Evolutionary conservation across 495 filamentous ascomycete genomes (phyloP), one percentile per base, ranked within the genome.

Genomic region (Entonaema liquescens): DNA sequence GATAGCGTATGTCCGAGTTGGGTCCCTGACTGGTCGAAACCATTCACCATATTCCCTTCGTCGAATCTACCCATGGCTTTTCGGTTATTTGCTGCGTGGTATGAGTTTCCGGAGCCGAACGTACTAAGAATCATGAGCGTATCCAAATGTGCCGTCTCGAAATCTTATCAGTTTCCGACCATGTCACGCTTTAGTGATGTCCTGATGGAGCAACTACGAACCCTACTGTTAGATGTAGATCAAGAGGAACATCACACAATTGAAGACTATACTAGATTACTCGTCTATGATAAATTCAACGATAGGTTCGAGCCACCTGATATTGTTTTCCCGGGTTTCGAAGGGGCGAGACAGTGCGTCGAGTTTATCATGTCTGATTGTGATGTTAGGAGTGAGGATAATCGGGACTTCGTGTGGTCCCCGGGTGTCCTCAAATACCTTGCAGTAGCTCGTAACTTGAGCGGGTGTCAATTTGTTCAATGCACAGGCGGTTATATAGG

Each of bases 21-120:
- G 68, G 62, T 65, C 25, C 62, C 62, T 26, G 52, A 70, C 26
- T 65, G 62, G 56, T 70, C 67, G 9, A 38, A 40, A 26, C 19
- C 11, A 3, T 21, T 11, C 29, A 5, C n/a, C 13, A n/a, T 7
- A 6, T 19, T 17, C 3, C 11, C 6, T 33, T 9, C 6, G 11
- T 33, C 31, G 6, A 9, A 9, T 33, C 11, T 33, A 33, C 6
- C 31, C 31, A 33, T 33, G 31, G 31, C 6, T 9, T 33, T 33
- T 9, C 31, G 11, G 31, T 9, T 2, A 3, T 47, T 12, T 2
- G 1, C 0, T 4, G 12, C 8, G 5, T 31, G 17, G 25, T 38
- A 40, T 52, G 29, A 57, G 17, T 52, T 61, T 17, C 68, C 68
- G 9, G 47, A 52, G 25, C 68, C 56, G 6, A 23, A 15, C 3